phyloP scores from a whole-genome alignment of 805 yeast species.

The Lachancea cidri region DNA sequence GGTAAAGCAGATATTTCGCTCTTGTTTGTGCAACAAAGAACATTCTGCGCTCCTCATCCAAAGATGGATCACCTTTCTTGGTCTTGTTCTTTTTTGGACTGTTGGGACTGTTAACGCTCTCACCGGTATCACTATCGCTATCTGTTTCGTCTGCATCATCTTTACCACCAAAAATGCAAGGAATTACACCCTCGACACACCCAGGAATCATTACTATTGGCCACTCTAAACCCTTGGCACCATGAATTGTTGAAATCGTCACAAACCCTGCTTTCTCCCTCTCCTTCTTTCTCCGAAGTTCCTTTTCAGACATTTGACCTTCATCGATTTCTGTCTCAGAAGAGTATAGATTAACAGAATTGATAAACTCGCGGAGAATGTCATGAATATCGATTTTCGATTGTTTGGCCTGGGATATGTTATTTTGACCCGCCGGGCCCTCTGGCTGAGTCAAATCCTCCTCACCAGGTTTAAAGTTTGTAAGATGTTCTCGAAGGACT shows the following conservation, averaged over 20 bases:
- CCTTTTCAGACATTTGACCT: conserved; percentile 11
- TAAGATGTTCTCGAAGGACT: conserved; percentile 22
- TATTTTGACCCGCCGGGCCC: neutral
- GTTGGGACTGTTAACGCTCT: conserved; percentile 6
- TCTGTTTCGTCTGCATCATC: conserved; percentile 25
- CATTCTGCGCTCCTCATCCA: conserved; percentile 77
- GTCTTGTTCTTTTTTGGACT: conserved; percentile 11
- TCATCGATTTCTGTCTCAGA: conserved; percentile 17
- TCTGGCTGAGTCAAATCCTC: conserved; percentile 26
- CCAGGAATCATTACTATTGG: conserved; percentile 83
- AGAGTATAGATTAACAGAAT: conserved; percentile 34
- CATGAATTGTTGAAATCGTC: conserved; percentile 78
- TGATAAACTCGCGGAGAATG: conserved; percentile 32
- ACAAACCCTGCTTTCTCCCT: conserved; percentile 33
- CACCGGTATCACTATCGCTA: conserved; percentile 11
- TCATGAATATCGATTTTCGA: conserved; percentile 9
- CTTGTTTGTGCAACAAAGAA: conserved; percentile 87
- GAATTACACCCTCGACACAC: conserved; percentile 59
- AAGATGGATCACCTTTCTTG: conserved; percentile 16
- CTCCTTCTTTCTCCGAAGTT: conserved; percentile 10
- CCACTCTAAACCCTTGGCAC: conserved; percentile 95
- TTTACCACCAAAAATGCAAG: conserved; percentile 46
- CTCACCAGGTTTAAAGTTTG: conserved; percentile 5
- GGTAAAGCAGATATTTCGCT: conserved; percentile 55
- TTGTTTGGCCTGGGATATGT: neutral